Evolutionary conservation across 176 grass and related monocot genomes (phyloP).

Genomic region (Hsuehochloa calcarea): DNA sequence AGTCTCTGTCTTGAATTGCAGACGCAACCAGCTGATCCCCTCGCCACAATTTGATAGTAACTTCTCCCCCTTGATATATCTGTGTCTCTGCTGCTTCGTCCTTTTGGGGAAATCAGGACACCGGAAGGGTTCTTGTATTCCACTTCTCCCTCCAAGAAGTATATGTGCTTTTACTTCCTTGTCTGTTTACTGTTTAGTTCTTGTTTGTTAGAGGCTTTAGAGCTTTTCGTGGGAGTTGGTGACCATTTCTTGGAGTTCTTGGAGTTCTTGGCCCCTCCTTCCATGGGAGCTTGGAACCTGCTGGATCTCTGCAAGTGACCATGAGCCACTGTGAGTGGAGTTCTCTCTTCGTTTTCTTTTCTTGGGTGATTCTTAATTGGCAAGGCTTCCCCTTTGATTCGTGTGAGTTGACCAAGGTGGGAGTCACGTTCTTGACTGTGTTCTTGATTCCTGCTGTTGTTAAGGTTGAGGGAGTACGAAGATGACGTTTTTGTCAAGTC

Average conservation of each 20-base stretch:
- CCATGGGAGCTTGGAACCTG: slow-evolving; percentile 38
- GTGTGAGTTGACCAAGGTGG: slow-evolving; percentile 34
- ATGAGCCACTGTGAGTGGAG: slow-evolving; percentile 51
- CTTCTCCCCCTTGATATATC: background rate
- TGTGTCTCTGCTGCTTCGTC: background rate
- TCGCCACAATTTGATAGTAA: background rate
- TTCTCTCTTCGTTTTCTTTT: background rate
- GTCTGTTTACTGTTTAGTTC: background rate
- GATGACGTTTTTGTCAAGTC: background rate
- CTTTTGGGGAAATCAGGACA: background rate
- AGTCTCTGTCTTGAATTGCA: slow-evolving; percentile 21
- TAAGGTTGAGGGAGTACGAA: background rate
- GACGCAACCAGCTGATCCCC: slow-evolving; percentile 5
- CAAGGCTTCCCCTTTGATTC: background rate
- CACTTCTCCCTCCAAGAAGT: background rate
- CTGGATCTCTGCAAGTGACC: slow-evolving; percentile 50
- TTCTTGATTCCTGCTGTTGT: slow-evolving; percentile 1
- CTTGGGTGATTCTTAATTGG: slow-evolving; percentile 21
- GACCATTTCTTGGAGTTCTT: slow-evolving; percentile 21
- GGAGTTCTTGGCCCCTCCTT: slow-evolving; percentile 14
- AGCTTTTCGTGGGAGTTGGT: slow-evolving; percentile 7
- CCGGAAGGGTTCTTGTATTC: background rate
- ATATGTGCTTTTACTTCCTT: background rate
- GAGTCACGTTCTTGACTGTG: background rate
- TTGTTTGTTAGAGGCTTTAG: background rate